Percentiles rank a stretch among this genome's conserved stretches.
Conservation (phyloP, 2,329 filamentous ascomycete species). For the Trichoderma polysporum region DNA sequence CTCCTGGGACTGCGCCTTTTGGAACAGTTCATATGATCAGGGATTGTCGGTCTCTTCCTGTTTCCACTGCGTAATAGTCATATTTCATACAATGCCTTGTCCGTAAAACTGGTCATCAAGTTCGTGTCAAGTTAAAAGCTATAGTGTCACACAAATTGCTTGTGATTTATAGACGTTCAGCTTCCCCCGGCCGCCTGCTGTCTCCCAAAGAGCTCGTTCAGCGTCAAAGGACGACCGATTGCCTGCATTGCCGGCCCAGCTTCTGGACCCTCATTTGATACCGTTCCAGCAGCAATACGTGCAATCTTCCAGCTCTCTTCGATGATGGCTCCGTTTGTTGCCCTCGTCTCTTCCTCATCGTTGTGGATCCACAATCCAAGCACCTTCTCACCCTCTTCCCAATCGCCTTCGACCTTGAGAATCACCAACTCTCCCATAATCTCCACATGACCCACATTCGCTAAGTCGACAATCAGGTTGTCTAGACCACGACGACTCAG, state of each 20-base stretch:
- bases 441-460: slow-evolving; percentile 62
- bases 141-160: neutral
- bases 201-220: slow-evolving; percentile 47
- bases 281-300: slow-evolving; percentile 31
- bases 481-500: slow-evolving; percentile 70
- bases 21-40: neutral
- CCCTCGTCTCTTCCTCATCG: slow-evolving; percentile 46
- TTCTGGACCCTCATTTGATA: slow-evolving; percentile 34
- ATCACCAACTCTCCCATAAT: slow-evolving; percentile 57
- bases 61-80: neutral
- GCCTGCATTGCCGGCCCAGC: slow-evolving; percentile 45
- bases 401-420: slow-evolving; percentile 41
- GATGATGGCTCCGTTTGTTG: slow-evolving; percentile 43
- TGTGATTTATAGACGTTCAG: neutral
- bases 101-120: neutral
- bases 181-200: slow-evolving; percentile 25
- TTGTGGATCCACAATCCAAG: slow-evolving; percentile 58
- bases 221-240: slow-evolving; percentile 44
- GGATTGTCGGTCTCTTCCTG: neutral
- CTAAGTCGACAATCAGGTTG: slow-evolving; percentile 68
- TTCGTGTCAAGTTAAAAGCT: neutral
- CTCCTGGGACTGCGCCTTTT: neutral
- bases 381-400: slow-evolving; percentile 41
- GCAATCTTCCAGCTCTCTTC: slow-evolving; percentile 44
- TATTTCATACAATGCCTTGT: neutral